Percentiles rank a stretch among this genome's conserved stretches.
phyloP scores from a whole-genome alignment of 1,284 basidiomycete genomes.

The Malassezia cuniculi region DNA sequence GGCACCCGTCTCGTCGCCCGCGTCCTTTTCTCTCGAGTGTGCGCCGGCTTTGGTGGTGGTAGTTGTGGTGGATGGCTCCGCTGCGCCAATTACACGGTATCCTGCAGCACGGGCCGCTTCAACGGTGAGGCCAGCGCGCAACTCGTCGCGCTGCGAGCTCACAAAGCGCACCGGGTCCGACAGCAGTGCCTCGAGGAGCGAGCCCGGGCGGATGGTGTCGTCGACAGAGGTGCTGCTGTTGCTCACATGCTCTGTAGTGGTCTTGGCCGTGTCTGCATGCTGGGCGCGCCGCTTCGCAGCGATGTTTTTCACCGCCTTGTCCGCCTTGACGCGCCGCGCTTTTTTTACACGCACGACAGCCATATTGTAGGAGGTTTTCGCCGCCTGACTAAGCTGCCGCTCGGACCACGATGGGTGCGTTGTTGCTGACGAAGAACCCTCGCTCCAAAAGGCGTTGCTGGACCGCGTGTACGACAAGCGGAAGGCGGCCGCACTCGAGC shows the following conservation, averaged over 20 bases:
- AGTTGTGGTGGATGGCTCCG: too few relatives aligned
- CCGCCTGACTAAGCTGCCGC: slow-evolving; percentile 6
- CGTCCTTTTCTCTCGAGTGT: background rate
- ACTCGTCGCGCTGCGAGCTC: slow-evolving; percentile 11
- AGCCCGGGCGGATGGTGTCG: slow-evolving; percentile 7
- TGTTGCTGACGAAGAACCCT: slow-evolving; percentile 12
- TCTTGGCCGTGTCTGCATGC: too few relatives aligned
- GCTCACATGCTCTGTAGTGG: background rate
- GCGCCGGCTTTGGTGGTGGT: background rate
- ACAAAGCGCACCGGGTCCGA: slow-evolving; percentile 14
- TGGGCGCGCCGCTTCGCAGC: too few relatives aligned
- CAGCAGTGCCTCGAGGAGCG: slow-evolving; percentile 6
- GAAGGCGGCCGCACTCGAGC: slow-evolving; percentile 83
- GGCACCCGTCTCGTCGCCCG: background rate
- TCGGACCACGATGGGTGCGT: slow-evolving; percentile 11
- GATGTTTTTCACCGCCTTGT: too few relatives aligned
- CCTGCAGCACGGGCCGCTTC: slow-evolving; percentile 13
- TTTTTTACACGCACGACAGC: background rate
- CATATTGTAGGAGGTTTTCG: too few relatives aligned
- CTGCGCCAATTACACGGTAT: too few relatives aligned
- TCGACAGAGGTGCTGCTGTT: background rate
- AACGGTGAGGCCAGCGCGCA: slow-evolving; percentile 9
- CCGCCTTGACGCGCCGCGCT: too few relatives aligned
- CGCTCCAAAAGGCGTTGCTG: slow-evolving; percentile 40
- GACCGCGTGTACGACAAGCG: slow-evolving; percentile 66